Evolutionary conservation across 164 flowering plant genomes (phyloP), one percentile per base, ranked within the genome.

Genomic region (Nelumbo lutea): DNA sequence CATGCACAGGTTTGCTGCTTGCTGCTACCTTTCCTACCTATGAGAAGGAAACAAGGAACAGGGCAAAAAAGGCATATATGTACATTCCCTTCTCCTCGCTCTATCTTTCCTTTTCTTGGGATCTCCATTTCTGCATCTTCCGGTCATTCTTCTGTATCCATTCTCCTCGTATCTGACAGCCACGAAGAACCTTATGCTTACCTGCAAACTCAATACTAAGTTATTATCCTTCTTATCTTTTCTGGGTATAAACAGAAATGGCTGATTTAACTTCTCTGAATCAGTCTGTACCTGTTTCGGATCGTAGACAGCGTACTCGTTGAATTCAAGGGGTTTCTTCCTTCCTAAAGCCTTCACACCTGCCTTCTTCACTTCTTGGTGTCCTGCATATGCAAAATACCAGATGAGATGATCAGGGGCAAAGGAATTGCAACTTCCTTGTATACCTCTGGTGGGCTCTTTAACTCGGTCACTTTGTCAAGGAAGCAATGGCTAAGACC

Each of bases 251-350:
- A 2, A 27, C 27, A 27, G 27, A 27, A 27, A 51, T 10, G 5
- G 10, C 8, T 13, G 11, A 4, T 7, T 27, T 27, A 27, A 27
- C 11, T 13, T 51, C 10, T 2, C 2, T 51, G 2, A 40, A 14
- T 4, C 3, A 66, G 3, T 14, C 6, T 13, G 27, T 11, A 92
- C 96, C 91, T 87, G 90, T 68, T 88, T 81, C 2, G 96, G 91
- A 71, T 90, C 88, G 67, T 89, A 89, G 42, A 86, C 88, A 2
- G 91, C 94, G 59, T 85, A 93, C 63, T 89, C 91, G 41, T 93
- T 88, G 80, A 80, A 90, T 41, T 93, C 90, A 0, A 93, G 85
- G 1, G 85, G 82, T 52, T 75, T 85, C 85, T 85, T 90, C 70
- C 81, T 74, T 4, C 98, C 96, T 47, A 85, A 52, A 0, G 92